A percentile compares a stretch with the other conserved stretches of the same genome.
These are phyloP conservation scores for Albugo candida DNA, from an alignment of 352 stramenopile genomes.

Conservation along the genomic window DNA sequence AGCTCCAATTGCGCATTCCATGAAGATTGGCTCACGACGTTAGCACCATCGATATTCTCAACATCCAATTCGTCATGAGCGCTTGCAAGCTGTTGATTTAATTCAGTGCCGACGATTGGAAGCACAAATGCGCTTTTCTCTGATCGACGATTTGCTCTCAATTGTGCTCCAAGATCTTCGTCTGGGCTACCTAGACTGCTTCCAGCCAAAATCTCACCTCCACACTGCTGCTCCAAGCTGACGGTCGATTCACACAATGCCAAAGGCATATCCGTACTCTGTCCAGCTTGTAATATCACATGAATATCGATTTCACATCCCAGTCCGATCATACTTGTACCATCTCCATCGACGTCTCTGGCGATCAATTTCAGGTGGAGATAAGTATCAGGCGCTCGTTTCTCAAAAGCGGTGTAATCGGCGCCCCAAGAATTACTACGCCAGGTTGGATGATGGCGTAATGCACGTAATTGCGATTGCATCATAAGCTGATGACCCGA, in stretches of 20 bases:
- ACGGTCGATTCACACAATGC: no score
- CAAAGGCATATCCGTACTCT: no score
- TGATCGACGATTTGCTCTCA: no score
- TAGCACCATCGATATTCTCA: background rate
- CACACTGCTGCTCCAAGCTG: no score
- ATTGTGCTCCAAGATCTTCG: no score
- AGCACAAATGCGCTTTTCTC: no score
- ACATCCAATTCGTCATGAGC: no score
- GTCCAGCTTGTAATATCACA: slow-evolving; percentile 20
- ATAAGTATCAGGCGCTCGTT: slow-evolving; percentile 24
- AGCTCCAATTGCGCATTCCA: slow-evolving; percentile 11
- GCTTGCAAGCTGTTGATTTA: background rate
- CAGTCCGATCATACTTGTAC: slow-evolving; percentile 16
- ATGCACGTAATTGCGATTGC: slow-evolving; percentile 32
- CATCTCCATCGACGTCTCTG: slow-evolving; percentile 37
- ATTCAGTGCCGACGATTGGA: background rate
- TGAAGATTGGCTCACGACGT: background rate
- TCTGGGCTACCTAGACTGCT: no score
- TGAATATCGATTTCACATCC: slow-evolving; percentile 47
- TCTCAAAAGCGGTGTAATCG: slow-evolving; percentile 19
- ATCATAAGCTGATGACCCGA: background rate
- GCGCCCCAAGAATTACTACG: slow-evolving; percentile 68
- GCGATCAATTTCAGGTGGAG: slow-evolving; percentile 55
- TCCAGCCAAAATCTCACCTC: no score
- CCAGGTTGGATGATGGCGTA: slow-evolving; percentile 62